Percentiles rank a stretch among this genome's conserved stretches.
Evolutionary conservation across 257 asterid genomes (phyloP).

Genomic region (Verbascum thapsus): DNA sequence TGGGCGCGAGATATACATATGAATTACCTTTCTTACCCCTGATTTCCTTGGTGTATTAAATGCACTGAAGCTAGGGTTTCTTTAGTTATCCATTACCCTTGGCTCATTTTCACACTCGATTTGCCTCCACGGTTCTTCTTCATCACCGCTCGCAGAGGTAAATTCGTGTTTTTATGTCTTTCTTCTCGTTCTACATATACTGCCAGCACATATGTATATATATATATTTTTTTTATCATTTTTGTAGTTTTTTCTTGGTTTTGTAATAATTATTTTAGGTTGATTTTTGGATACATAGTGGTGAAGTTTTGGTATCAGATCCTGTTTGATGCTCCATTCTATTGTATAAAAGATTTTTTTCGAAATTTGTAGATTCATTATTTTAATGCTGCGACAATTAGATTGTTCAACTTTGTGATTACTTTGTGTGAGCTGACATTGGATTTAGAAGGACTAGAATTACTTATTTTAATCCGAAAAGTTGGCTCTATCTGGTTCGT

Average conservation of each 20-base stretch:
- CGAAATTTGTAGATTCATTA: background rate
- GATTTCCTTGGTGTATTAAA: background rate
- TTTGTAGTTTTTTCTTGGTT: background rate
- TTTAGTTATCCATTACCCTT: conserved; percentile 22
- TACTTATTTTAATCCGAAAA: conserved; percentile 1
- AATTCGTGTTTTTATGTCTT: background rate
- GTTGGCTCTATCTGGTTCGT: background rate
- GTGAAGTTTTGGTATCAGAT: background rate
- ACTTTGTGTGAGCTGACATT: background rate
- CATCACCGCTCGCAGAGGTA: conserved; percentile 43
- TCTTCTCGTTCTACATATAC: background rate
- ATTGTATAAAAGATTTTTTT: background rate
- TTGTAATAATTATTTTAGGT: conserved; percentile 5
- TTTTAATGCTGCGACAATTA: background rate
- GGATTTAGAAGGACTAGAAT: conserved; percentile 11
- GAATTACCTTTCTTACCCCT: background rate
- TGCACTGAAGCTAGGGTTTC: conserved; percentile 15
- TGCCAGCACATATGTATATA: too few relatives aligned
- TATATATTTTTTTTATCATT: background rate
- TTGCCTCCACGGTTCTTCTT: conserved; percentile 19
- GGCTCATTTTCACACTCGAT: conserved; percentile 7
- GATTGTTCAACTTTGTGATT: background rate
- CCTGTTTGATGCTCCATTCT: background rate
- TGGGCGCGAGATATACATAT: too few relatives aligned
- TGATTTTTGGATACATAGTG: background rate